Base-by-base conservation (phyloP, 306 rosid genomes). In the Cicer yamashitae region DNA sequence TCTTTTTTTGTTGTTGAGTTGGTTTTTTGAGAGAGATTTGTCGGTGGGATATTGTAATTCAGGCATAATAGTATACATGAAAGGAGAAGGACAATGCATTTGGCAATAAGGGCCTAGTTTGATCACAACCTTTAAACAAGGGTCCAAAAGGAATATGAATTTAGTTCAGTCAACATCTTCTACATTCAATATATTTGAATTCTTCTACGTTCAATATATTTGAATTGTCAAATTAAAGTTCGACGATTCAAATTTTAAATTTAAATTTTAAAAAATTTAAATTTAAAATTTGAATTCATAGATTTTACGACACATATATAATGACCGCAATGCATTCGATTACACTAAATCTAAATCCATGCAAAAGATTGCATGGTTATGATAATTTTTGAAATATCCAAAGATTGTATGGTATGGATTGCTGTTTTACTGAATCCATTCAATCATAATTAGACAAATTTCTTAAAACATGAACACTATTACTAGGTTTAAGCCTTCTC, bases 21-120 rank as follows among this genome's bases (percentile, higher is more conserved):
- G 10, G 5, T 47, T 7, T 7, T n/a, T 22, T 40, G 9, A 54
- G 52, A 44, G 38, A 50, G 72, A 57, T 66, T 73, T 77, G 86
- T 73, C 77, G 83, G 86, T 78, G 83, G 68, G 34, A 37, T 59
- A 51, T 20, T 78, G 63, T 43, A 68, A 59, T 25, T 58, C 41
- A 58, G 64, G 64, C 13, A 58, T 58, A 58, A 51, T 17, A 61
- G 46, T 46, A 72, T 78, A 76, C 7, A 38, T 73, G 64, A 69
- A 74, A 20, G 60, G 52, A 53, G 54, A 45, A 67, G 40, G 74
- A 79, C 77, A 63, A 17, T 39, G 59, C 58, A 67, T 74, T 70
- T 30, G 71, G 53, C 66, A 41, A 50, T 50, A 82, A 18, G 73
- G 76, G 54, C 34, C 79, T 57, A 65, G 10, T 0, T 4, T 34